Evolutionary conservation across 805 yeast genomes (phyloP).

Genomic region (Wickerhamomyces chambardii): DNA sequence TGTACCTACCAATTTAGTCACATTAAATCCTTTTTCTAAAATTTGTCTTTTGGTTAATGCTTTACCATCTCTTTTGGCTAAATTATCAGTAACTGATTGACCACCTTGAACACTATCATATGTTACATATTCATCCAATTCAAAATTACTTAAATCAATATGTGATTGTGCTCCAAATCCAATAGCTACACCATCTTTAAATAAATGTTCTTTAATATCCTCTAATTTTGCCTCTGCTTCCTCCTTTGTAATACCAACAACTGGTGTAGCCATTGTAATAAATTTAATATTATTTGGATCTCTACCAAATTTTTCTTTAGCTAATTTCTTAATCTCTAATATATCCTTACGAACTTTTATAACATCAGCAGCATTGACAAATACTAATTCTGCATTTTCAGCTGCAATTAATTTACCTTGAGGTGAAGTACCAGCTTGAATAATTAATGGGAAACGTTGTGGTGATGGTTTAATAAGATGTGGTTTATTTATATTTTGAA

Average conservation of each 20-base stretch:
- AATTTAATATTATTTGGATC: constrained; percentile 29
- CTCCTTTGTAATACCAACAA: constrained; percentile 30
- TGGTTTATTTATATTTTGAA: constrained; percentile 30
- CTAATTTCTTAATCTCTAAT: constrained; percentile 21
- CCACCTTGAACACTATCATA: constrained; percentile 24
- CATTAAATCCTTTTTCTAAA: constrained; percentile 25
- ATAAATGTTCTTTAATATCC: constrained; percentile 21
- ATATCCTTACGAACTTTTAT: constrained; percentile 21
- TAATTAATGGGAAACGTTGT: constrained; percentile 32
- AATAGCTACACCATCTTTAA: constrained; percentile 33
- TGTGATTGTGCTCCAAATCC: constrained; percentile 38
- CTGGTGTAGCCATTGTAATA: constrained; percentile 26
- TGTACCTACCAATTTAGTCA: constrained; percentile 22
- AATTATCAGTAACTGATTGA: constrained; percentile 21
- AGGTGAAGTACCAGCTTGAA: constrained; percentile 34
- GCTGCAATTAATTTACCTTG: constrained; percentile 33
- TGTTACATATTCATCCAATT: constrained; percentile 25
- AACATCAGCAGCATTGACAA: constrained; percentile 26
- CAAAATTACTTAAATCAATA: constrained; percentile 26
- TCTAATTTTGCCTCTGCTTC: constrained; percentile 27
- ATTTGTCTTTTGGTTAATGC: constrained; percentile 17
- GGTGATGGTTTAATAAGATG: constrained; percentile 29
- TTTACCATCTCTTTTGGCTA: constrained; percentile 13
- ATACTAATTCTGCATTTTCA: constrained; percentile 32
- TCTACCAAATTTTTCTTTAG: constrained; percentile 25